Conservation (phyloP, 345 rosid species). For the Litchi chinensis region DNA sequence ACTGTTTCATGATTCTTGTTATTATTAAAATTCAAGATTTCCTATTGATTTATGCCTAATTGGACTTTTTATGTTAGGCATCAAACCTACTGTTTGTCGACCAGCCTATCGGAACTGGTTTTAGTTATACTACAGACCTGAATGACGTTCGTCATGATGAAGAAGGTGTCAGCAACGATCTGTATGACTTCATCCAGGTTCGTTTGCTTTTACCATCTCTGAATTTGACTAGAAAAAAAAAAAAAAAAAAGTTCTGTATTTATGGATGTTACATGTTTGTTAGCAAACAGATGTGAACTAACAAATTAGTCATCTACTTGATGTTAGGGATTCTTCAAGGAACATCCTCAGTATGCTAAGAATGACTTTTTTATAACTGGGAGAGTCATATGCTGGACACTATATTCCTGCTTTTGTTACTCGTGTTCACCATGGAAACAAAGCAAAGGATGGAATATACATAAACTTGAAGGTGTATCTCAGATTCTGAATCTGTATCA, state of each 20-base stretch:
- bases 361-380: slow-evolving; percentile 87
- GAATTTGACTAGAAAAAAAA: not conserved
- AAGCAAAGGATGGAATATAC: slow-evolving; percentile 67
- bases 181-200: slow-evolving; percentile 89
- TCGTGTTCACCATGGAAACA: slow-evolving; percentile 74
- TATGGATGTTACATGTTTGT: not conserved
- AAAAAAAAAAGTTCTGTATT: not conserved
- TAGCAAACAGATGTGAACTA: not conserved
- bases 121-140: slow-evolving; percentile 58
- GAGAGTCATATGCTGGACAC: slow-evolving; percentile 96
- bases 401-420: slow-evolving; percentile 84
- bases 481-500: not conserved
- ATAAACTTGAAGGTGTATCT: slow-evolving; percentile 71
- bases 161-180: slow-evolving; percentile 73
- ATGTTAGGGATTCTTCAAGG: slow-evolving; percentile 65
- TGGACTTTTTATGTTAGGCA: slow-evolving; percentile 36
- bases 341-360: slow-evolving; percentile 56
- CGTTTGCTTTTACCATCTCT: not conserved
- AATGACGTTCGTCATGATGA: slow-evolving; percentile 66
- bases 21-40: not conserved
- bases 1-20: not conserved
- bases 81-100: slow-evolving; percentile 82
- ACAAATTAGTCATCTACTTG: not conserved
- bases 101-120: slow-evolving; percentile 92
- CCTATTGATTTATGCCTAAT: too few species aligned